Conservation (phyloP, 2,329 filamentous ascomycete species). For the Aspergillus fijiensis region DNA sequence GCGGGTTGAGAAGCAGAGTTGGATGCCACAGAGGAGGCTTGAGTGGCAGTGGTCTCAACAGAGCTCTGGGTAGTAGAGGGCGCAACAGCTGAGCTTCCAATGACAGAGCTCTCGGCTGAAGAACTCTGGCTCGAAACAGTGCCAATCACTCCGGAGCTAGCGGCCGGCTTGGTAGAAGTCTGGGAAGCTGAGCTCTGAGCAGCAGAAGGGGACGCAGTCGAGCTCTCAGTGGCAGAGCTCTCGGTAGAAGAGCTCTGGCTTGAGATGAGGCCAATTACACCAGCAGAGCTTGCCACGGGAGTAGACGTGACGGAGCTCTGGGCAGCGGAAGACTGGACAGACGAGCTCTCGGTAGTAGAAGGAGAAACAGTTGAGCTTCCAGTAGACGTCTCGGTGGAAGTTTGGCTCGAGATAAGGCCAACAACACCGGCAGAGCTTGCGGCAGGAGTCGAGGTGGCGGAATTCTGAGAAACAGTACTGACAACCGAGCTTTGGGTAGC, state of each 20-base stretch:
- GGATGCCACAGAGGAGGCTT: neutral
- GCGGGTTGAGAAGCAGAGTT: neutral
- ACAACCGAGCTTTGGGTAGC: no score
- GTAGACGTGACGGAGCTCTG: neutral
- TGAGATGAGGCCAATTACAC: neutral
- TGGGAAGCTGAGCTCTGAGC: neutral
- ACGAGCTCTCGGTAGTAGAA: no score
- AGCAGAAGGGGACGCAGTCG: neutral
- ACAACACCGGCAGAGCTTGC: no score
- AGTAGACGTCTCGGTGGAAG: no score
- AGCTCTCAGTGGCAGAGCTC: neutral
- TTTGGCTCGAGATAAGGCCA: no score
- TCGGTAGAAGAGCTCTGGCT: slow-evolving; percentile 1
- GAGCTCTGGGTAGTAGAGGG: neutral
- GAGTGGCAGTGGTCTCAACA: neutral
- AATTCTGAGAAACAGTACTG: no score
- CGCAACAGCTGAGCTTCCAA: neutral
- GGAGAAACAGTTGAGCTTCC: no score
- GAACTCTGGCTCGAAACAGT: neutral
- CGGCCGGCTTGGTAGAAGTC: neutral
- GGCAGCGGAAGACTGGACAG: neutral
- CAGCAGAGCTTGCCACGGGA: neutral
- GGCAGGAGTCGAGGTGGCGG: no score
- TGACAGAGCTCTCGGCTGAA: neutral
- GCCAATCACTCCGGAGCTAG: neutral